A percentile compares a stretch with the other conserved stretches of the same genome.
phyloP scores from a whole-genome alignment of 768 basidiomycete species.

The Kwoniella mangroviensis region DNA sequence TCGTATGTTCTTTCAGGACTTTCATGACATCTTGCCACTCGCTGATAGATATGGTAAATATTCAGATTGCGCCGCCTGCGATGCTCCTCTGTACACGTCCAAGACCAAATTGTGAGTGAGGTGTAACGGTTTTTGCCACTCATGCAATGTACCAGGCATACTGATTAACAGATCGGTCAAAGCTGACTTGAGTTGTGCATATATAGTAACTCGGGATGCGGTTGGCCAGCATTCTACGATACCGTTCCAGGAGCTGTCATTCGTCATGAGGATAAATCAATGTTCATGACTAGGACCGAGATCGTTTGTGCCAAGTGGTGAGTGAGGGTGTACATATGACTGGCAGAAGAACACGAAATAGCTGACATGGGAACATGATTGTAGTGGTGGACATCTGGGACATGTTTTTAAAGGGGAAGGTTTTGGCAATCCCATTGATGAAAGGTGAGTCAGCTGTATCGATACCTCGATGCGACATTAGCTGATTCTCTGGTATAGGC shows the following conservation, averaged over 20 bases:
- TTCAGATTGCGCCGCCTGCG: slow-evolving; percentile 73
- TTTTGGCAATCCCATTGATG: slow-evolving; percentile 72
- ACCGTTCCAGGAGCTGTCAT: slow-evolving; percentile 87
- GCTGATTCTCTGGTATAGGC: slow-evolving; percentile 53
- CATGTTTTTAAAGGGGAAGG: slow-evolving; percentile 96
- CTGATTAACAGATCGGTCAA: not conserved
- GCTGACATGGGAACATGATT: slow-evolving; percentile 6
- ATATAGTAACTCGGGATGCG: slow-evolving; percentile 76
- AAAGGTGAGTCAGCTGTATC: slow-evolving; percentile 32
- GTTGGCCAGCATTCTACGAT: slow-evolving; percentile 98
- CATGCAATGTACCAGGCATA: not conserved
- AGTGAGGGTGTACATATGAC: slow-evolving; percentile 2
- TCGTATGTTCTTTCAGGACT: slow-evolving; percentile 38
- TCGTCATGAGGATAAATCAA: slow-evolving; percentile 70
- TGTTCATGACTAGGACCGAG: slow-evolving; percentile 74
- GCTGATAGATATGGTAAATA: not conserved
- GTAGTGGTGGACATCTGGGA: slow-evolving; percentile 82
- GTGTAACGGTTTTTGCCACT: not conserved
- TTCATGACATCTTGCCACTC: not conserved
- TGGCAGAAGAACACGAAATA: not conserved
- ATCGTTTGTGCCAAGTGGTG: slow-evolving; percentile 83
- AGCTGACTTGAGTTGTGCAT: not conserved
- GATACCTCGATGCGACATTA: slow-evolving; percentile 69
- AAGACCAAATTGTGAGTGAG: slow-evolving; percentile 73
- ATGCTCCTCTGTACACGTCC: slow-evolving; percentile 82